A percentile compares a stretch with the other conserved stretches of the same genome.
Evolutionary conservation across 306 rosid species (phyloP).

Genomic region (Prunus dulcis): DNA sequence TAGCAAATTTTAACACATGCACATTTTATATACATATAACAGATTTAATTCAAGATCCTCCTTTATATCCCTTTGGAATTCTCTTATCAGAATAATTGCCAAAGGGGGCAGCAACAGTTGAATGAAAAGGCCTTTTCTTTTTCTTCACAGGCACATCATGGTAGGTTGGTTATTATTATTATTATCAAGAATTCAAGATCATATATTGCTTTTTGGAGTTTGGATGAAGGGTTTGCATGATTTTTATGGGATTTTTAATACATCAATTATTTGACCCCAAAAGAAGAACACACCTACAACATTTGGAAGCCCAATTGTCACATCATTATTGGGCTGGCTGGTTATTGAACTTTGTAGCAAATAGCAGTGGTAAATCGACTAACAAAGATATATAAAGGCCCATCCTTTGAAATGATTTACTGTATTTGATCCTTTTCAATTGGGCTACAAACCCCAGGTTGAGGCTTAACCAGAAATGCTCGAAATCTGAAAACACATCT

Average conservation of each 20-base stretch:
- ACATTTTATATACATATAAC: not conserved
- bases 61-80: not conserved
- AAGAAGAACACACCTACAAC: not conserved
- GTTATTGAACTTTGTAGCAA: not conserved
- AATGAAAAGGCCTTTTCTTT: too few species aligned
- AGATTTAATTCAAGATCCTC: not conserved
- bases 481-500: conserved; percentile 1
- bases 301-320: not conserved
- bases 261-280: not conserved
- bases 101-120: too few species aligned
- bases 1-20: conserved; percentile 14
- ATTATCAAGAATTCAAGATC: too few species aligned
- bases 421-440: not conserved
- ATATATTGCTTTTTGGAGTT: too few species aligned
- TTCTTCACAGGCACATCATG: too few species aligned
- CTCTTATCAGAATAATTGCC: not conserved
- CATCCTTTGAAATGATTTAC: not conserved
- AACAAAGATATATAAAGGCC: not conserved
- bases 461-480: not conserved
- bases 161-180: too few species aligned
- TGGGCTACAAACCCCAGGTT: not conserved
- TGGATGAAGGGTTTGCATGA: not conserved
- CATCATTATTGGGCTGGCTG: not conserved
- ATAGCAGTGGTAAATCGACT: not conserved
- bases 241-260: too few species aligned